These are phyloP conservation scores for Rhizophlyctis rosea DNA, from an alignment of 192 early-diverging fungal genomes.

Conservation along the genomic window DNA sequence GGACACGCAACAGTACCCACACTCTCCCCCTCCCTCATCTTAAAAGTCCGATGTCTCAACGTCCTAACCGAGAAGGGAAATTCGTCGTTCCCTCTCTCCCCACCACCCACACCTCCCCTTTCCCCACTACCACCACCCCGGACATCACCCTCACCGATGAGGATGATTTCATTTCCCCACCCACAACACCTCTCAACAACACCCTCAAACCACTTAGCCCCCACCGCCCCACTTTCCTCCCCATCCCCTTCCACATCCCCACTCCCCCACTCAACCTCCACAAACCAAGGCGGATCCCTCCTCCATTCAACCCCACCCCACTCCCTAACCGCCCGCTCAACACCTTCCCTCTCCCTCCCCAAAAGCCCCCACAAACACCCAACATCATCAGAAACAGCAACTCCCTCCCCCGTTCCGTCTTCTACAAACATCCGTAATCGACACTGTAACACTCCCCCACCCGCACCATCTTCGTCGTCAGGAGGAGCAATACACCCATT, in stretches of 20 bases:
- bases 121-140: too few relatives aligned
- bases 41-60: slow-evolving; percentile 15
- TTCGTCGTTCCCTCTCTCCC: not conserved
- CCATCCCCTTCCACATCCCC: not conserved
- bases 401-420: slow-evolving; percentile 21
- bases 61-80: not conserved
- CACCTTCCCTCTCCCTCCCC: not conserved
- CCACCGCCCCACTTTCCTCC: not conserved
- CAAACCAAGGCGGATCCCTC: slow-evolving; percentile 22
- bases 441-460: too few relatives aligned
- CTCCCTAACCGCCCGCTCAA: not conserved
- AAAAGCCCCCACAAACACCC: slow-evolving; percentile 13
- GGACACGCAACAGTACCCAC: slow-evolving; percentile 12
- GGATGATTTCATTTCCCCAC: not conserved
- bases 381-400: slow-evolving; percentile 7
- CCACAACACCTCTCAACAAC: not conserved
- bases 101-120: too few relatives aligned
- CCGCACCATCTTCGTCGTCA: not conserved
- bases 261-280: not conserved
- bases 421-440: slow-evolving; percentile 7
- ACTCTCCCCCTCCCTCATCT: slow-evolving; percentile 3
- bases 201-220: not conserved
- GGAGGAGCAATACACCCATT: slow-evolving; percentile 21
- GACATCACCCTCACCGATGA: not conserved
- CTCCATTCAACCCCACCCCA: not conserved